Evolutionary conservation across 2,329 filamentous ascomycete genomes (phyloP).

Genomic region (Colletotrichum musicola): DNA sequence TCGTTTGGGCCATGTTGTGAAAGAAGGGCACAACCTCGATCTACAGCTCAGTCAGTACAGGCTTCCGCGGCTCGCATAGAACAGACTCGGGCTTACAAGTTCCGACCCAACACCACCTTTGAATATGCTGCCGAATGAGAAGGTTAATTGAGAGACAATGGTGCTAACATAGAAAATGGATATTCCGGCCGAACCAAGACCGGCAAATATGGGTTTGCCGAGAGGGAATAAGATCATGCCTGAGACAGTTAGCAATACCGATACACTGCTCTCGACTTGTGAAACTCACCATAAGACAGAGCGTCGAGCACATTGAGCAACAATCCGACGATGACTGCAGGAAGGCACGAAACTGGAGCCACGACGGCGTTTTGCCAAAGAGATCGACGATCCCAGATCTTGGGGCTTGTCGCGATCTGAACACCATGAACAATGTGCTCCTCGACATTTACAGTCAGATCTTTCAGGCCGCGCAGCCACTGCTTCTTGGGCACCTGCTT

Average conservation of each 20-base stretch:
- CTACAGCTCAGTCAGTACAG: slow-evolving; percentile 50
- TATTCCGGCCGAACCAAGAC: slow-evolving; percentile 91
- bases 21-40: slow-evolving; percentile 99
- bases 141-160: slow-evolving; percentile 91
- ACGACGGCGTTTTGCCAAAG: slow-evolving; percentile 75
- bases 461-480: slow-evolving; percentile 52
- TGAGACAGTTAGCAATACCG: slow-evolving; percentile 46
- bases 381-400: slow-evolving; percentile 74
- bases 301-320: slow-evolving; percentile 95
- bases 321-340: slow-evolving; percentile 88
- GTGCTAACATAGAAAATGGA: slow-evolving; percentile 99
- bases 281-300: slow-evolving; percentile 81
- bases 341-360: slow-evolving; percentile 78
- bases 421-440: slow-evolving; percentile 47
- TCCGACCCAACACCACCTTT: slow-evolving; percentile 93
- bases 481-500: slow-evolving; percentile 51
- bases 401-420: slow-evolving; percentile 37
- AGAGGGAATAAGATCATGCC: slow-evolving; percentile 96
- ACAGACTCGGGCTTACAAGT: slow-evolving; percentile 68
- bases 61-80: slow-evolving; percentile 1
- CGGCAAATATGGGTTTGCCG: slow-evolving; percentile 85
- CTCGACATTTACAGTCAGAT: slow-evolving; percentile 49
- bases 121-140: slow-evolving; percentile 89
- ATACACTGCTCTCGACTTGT: slow-evolving; percentile 25
- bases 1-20: slow-evolving; percentile 96